Conservation (phyloP, 768 basidiomycete genomes). For the Peribolospora baueri region DNA sequence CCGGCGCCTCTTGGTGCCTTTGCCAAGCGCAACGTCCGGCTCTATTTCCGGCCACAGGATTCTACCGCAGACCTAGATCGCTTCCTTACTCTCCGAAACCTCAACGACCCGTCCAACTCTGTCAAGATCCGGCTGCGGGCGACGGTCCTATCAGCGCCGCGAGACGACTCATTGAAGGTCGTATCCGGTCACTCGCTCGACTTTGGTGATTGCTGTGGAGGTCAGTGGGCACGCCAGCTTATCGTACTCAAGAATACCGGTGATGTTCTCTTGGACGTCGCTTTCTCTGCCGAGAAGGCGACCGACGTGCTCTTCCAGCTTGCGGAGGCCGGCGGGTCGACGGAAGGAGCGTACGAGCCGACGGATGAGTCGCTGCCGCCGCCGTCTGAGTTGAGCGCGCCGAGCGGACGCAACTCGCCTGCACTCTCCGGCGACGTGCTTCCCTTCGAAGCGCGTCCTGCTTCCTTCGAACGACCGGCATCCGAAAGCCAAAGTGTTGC, state of each 20-base stretch:
- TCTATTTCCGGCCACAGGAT: slow-evolving; percentile 15
- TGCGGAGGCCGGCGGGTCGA: slow-evolving; percentile 14
- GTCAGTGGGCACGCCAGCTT: slow-evolving; percentile 15
- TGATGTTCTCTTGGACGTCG: slow-evolving; percentile 15
- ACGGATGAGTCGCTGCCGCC: slow-evolving; percentile 5
- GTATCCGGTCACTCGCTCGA: slow-evolving; percentile 14
- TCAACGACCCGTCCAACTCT: slow-evolving; percentile 14
- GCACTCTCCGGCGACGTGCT: not conserved
- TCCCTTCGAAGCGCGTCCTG: not conserved
- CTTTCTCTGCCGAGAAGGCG: slow-evolving; percentile 12
- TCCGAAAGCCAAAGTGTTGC: slow-evolving; percentile 1
- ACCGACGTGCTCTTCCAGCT: slow-evolving; percentile 16
- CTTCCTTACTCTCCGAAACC: slow-evolving; percentile 16
- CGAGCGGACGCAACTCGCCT: not conserved
- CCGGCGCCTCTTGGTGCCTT: slow-evolving; percentile 6
- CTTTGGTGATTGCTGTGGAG: slow-evolving; percentile 17
- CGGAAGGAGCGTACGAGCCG: slow-evolving; percentile 15
- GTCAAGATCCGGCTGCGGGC: slow-evolving; percentile 15
- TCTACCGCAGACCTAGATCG: slow-evolving; percentile 12
- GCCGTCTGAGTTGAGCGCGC: not conserved
- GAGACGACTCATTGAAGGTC: slow-evolving; percentile 13
- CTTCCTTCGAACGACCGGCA: not conserved
- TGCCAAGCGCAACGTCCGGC: slow-evolving; percentile 14
- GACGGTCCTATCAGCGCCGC: slow-evolving; percentile 6
- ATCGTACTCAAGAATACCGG: slow-evolving; percentile 17